phyloP scores from a whole-genome alignment of 2,329 filamentous ascomycete species.

The Clonostachys rosea region DNA sequence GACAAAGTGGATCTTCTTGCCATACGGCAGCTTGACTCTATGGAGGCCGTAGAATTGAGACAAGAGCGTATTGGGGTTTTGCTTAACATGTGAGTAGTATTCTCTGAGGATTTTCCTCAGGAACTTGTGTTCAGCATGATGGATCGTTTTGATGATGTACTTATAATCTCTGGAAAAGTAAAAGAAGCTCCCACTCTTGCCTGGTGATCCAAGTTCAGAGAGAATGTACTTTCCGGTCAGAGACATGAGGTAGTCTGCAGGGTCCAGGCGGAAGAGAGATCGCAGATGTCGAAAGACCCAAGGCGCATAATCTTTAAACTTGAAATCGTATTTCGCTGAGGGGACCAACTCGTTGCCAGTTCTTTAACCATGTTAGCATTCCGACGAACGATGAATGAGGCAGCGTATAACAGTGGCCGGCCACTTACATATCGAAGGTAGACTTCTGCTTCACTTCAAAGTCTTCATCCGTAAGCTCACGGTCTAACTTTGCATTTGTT shows the following conservation, averaged over 20 bases:
- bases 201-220: slow-evolving; percentile 92
- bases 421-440: slow-evolving; percentile 89
- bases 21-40: slow-evolving; percentile 96
- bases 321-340: slow-evolving; percentile 99
- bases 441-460: slow-evolving; percentile 96
- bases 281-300: slow-evolving; percentile 97
- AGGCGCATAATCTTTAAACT: slow-evolving; percentile 99
- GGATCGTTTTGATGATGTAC: slow-evolving; percentile 99
- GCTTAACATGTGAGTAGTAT: slow-evolving; percentile 87
- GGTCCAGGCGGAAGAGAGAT: slow-evolving; percentile 83
- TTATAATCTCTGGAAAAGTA: slow-evolving; percentile 99
- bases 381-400: not conserved
- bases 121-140: slow-evolving; percentile 90
- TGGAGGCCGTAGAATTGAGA: slow-evolving; percentile 98
- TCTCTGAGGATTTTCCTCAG: slow-evolving; percentile 79
- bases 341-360: slow-evolving; percentile 96
- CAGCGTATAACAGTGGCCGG: not conserved
- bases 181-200: slow-evolving; percentile 98
- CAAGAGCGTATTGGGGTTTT: slow-evolving; percentile 93
- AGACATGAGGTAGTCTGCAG: slow-evolving; percentile 97
- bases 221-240: slow-evolving; percentile 98
- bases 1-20: slow-evolving; percentile 97
- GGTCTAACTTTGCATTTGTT: slow-evolving; percentile 94
- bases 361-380: slow-evolving; percentile 34
- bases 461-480: slow-evolving; percentile 83